Conservation (phyloP, 768 basidiomycete species). For the Tylopilus cervinicoccineus region DNA sequence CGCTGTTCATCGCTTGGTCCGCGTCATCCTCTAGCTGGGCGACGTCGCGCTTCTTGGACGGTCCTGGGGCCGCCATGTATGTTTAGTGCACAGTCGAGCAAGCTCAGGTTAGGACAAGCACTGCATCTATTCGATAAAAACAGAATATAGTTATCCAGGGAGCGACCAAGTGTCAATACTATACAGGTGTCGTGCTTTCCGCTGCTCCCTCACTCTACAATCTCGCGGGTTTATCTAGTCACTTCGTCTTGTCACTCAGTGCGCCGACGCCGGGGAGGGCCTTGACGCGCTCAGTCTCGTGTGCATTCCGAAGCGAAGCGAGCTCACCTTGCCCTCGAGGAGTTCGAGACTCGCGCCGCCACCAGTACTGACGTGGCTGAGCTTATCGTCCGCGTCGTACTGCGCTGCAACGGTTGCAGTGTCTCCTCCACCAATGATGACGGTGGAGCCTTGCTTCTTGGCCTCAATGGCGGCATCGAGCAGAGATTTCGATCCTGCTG, state of each 20-base stretch:
- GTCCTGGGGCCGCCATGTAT: not conserved
- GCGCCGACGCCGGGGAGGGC: conserved; percentile 89
- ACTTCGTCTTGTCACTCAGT: conserved; percentile 67
- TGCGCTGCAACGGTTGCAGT: conserved; percentile 96
- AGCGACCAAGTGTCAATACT: conserved; percentile 6
- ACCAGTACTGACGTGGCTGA: conserved; percentile 96
- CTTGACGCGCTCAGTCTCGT: conserved; percentile 36
- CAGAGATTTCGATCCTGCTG: conserved; percentile 76
- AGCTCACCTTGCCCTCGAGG: conserved; percentile 90
- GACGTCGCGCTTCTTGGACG: conserved; percentile 16
- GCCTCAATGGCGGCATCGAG: conserved; percentile 86
- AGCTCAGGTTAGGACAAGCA: not conserved
- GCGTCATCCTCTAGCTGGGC: conserved; percentile 14
- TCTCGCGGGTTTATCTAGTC: conserved; percentile 5
- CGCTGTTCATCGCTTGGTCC: conserved; percentile 13
- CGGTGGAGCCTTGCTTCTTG: conserved; percentile 78
- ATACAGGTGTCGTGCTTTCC: conserved; percentile 9
- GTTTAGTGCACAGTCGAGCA: not conserved
- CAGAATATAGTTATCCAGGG: conserved; percentile 13
- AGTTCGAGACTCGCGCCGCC: conserved; percentile 93
- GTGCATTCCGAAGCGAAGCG: not conserved
- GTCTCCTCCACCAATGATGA: conserved; percentile 95
- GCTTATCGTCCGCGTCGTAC: conserved; percentile 74
- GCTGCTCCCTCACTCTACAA: conserved; percentile 10
- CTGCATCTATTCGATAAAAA: conserved; percentile 14